Conservation (phyloP, 1,284 basidiomycete species). For the Exobasidium rhododendri region DNA sequence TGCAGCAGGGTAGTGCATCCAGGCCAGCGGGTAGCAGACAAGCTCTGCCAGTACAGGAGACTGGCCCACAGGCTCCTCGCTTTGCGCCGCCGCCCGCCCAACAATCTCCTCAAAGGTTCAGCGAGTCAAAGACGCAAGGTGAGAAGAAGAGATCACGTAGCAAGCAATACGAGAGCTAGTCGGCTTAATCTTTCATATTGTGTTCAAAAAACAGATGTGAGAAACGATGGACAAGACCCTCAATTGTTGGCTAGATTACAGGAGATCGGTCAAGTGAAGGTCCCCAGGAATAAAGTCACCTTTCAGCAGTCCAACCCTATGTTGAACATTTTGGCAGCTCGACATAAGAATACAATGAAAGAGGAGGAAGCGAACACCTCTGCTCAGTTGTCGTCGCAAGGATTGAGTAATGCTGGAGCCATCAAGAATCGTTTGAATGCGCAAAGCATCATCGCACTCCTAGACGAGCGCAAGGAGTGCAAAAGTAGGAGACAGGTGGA, state of each 20-base stretch:
- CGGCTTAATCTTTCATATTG: too few relatives aligned
- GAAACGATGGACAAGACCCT: constrained; percentile 8
- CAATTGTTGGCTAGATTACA: constrained; percentile 14
- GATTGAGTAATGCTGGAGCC: neutral
- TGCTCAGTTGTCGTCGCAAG: neutral
- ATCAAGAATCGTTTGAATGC: neutral
- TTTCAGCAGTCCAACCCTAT: constrained; percentile 7
- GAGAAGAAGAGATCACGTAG: too few relatives aligned
- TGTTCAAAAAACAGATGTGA: constrained; percentile 8
- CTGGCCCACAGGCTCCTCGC: neutral
- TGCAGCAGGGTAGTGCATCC: neutral
- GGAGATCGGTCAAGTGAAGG: constrained; percentile 12
- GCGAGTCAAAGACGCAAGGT: constrained; percentile 4
- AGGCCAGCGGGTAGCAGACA: neutral
- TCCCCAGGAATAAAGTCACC: constrained; percentile 3
- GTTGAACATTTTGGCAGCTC: constrained; percentile 13
- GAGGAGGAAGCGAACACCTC: neutral
- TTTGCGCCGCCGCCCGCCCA: neutral
- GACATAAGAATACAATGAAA: neutral
- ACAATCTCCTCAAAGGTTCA: neutral
- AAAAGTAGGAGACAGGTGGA: neutral
- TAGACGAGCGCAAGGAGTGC: constrained; percentile 10
- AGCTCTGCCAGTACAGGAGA: neutral
- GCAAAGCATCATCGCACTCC: neutral
- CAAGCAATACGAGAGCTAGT: too few relatives aligned